Conservation (phyloP, 495 filamentous ascomycete species). For the Daldinia childiae region DNA sequence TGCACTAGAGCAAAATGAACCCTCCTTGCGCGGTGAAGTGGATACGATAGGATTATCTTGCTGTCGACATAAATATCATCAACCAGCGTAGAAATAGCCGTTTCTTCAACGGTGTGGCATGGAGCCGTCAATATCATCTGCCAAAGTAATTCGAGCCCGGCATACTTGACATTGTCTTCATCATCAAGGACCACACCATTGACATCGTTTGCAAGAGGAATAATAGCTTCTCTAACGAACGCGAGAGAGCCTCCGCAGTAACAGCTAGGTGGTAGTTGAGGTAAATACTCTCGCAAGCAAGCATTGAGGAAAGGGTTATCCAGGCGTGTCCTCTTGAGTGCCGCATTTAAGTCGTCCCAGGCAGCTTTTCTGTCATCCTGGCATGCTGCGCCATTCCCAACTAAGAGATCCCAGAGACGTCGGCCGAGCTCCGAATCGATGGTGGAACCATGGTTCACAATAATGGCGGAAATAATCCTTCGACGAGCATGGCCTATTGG, state of each 20-base stretch:
- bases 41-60: conserved; percentile 53
- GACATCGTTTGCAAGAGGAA: conserved; percentile 53
- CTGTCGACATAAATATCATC: conserved; percentile 73
- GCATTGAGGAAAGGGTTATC: conserved; percentile 71
- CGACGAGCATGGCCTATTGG: conserved; percentile 60
- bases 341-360: conserved; percentile 71
- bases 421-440: conserved; percentile 69
- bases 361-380: conserved; percentile 65
- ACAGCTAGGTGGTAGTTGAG: conserved; percentile 66
- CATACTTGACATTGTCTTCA: conserved; percentile 51
- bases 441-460: conserved; percentile 65
- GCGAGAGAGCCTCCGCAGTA: conserved; percentile 73
- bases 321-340: conserved; percentile 54
- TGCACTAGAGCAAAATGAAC: conserved; percentile 83
- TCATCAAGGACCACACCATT: conserved; percentile 56
- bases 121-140: conserved; percentile 78
- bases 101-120: conserved; percentile 71
- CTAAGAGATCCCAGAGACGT: conserved; percentile 72
- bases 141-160: conserved; percentile 83
- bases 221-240: conserved; percentile 65
- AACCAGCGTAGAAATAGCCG: conserved; percentile 75
- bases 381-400: conserved; percentile 66
- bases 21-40: conserved; percentile 55
- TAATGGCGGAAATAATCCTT: conserved; percentile 65
- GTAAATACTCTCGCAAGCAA: conserved; percentile 74